Percentiles rank a stretch among this genome's conserved stretches.
Conservation (phyloP, 202 grass and related monocot genomes). For the Saccharum hybrid region DNA sequence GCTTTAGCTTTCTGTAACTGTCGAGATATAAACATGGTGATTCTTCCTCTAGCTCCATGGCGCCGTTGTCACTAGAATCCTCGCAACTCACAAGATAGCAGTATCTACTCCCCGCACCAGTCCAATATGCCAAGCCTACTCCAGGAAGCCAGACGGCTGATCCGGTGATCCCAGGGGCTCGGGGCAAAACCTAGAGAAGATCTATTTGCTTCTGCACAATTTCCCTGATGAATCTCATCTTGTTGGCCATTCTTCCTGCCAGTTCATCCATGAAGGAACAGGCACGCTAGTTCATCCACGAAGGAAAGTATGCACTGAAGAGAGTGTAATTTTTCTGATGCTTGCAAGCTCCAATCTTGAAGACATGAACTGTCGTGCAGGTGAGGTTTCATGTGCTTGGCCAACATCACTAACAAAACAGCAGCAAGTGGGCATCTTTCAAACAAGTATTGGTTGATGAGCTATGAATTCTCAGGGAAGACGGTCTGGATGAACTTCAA, state of each 20-base stretch:
- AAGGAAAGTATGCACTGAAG: neutral
- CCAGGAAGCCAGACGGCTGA: neutral
- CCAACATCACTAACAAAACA: neutral
- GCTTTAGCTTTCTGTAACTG: neutral
- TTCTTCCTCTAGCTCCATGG: neutral
- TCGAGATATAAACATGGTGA: neutral
- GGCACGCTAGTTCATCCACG: neutral
- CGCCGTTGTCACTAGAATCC: neutral
- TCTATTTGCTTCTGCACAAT: neutral
- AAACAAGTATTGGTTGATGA: neutral
- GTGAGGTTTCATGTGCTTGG: neutral
- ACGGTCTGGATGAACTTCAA: conserved; percentile 83
- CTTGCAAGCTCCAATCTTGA: neutral
- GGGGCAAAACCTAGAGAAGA: neutral
- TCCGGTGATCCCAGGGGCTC: neutral
- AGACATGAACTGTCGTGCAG: neutral
- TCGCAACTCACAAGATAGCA: neutral
- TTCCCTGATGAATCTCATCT: neutral
- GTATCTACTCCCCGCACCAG: neutral
- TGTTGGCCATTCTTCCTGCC: neutral
- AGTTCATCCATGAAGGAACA: conserved; percentile 10
- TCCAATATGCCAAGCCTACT: neutral
- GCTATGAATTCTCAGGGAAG: conserved; percentile 79
- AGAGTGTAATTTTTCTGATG: neutral
- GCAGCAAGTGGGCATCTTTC: conserved; percentile 6